phyloP scores from a whole-genome alignment of 768 basidiomycete species.

The Lactarius hatsudake region DNA sequence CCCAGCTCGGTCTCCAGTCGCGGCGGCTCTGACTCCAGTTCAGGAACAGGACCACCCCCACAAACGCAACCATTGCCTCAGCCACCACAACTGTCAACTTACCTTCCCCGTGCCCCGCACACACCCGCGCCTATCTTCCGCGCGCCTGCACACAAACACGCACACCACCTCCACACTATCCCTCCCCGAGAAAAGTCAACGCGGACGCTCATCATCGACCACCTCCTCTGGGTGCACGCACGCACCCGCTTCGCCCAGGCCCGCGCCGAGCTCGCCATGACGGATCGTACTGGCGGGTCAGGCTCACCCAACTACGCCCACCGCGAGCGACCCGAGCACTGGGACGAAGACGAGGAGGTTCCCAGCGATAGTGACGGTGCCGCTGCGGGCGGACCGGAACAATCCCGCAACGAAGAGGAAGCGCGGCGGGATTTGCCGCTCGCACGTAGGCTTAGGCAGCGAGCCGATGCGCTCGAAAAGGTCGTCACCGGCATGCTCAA shows the following conservation, averaged over 20 bases:
- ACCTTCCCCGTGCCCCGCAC: neutral
- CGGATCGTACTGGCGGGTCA: slow-evolving; percentile 71
- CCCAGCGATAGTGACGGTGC: slow-evolving; percentile 63
- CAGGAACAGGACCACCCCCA: neutral
- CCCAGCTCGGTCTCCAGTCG: neutral
- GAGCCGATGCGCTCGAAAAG: slow-evolving; percentile 81
- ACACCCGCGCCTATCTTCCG: slow-evolving; percentile 42
- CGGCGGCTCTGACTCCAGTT: neutral
- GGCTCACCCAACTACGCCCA: slow-evolving; percentile 57
- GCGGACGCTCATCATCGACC: slow-evolving; percentile 81
- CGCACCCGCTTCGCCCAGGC: slow-evolving; percentile 81
- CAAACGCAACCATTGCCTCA: neutral
- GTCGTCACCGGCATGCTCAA: slow-evolving; percentile 78
- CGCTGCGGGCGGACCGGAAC: slow-evolving; percentile 37
- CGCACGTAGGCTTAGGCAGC: slow-evolving; percentile 61
- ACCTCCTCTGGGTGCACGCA: slow-evolving; percentile 82
- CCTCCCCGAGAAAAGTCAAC: slow-evolving; percentile 89
- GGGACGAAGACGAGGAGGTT: slow-evolving; percentile 69
- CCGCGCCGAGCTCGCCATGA: slow-evolving; percentile 82
- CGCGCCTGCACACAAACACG: slow-evolving; percentile 82
- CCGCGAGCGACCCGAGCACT: slow-evolving; percentile 69
- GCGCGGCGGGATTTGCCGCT: slow-evolving; percentile 60
- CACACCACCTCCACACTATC: slow-evolving; percentile 83
- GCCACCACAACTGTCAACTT: neutral
- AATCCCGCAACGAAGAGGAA: slow-evolving; percentile 54